Base-by-base conservation (phyloP, 495 filamentous ascomycete genomes). In the Xanthoparmelia taractica region DNA sequence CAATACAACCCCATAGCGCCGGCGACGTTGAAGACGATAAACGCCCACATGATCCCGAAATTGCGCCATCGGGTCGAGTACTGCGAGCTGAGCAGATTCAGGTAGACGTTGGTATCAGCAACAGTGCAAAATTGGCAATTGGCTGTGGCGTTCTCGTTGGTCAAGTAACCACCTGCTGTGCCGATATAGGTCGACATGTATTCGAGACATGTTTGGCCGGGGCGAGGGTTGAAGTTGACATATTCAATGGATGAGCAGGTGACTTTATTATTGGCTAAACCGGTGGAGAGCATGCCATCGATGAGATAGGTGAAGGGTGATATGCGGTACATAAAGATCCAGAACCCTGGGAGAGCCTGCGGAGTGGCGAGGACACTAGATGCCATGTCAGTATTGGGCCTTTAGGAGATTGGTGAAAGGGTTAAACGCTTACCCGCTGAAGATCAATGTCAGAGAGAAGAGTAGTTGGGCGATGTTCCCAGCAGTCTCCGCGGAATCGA, bases 321-420 rank as follows among this genome's bases (percentile, higher is more conserved):
- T 58, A 89, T 76, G 34, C 85, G 85, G 72, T 92, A 90, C 86
- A 92, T 89, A 78, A 91, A 92, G 66, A 88, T 89, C 89, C 89
- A 94, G 78, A 92, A 91, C 13, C 81, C 72, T 13, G 88, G 88
- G 34, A 91, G 73, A 2, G 73, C 76, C 4, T 73, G 67, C 4
- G 89, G 86, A 40, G 71, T 79, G 59, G 87, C 84, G 65, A 92
- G 82, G 56, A 92, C 87, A 78, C 86, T 85, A 59, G 63, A 38
- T 34, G 2, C 57, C n/a, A 34, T 58, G 61, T 69, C 33, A 73
- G 67, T 48, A 31, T 13, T 54, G 20, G 33, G 13, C 15, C 47
- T 23, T 25, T 18, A 23, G 37, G 27, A 10, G 12, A 50, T 10
- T 34, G 48, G 17, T 34, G 36, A 52, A 40, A 65, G 40, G 17